Percentiles rank a stretch among this genome's conserved stretches.
Conservation (phyloP, 1,284 basidiomycete species). For the Trichosporon ovoides region DNA sequence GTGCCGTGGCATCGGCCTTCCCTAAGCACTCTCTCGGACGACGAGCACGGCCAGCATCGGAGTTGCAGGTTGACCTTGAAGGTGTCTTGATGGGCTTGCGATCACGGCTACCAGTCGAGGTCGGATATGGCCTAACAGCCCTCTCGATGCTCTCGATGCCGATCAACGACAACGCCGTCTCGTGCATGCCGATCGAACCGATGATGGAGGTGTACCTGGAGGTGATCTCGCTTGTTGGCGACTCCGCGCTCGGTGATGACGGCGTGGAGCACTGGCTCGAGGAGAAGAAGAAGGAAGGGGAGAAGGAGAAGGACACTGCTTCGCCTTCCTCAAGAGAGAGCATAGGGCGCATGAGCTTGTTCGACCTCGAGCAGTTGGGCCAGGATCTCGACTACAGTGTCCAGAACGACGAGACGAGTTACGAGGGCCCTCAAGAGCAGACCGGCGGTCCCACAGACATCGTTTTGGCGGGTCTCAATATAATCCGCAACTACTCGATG, state of each 20-base stretch:
- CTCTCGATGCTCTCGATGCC: slow-evolving; percentile 65
- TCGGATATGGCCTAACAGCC: slow-evolving; percentile 85
- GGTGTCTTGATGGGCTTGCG: slow-evolving; percentile 82
- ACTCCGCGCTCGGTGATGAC: slow-evolving; percentile 61
- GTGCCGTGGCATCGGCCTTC: slow-evolving; percentile 57
- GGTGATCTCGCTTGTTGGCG: slow-evolving; percentile 77
- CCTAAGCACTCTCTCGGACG: slow-evolving; percentile 56
- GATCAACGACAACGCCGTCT: slow-evolving; percentile 46
- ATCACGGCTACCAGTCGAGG: slow-evolving; percentile 73
- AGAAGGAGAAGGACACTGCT: neutral
- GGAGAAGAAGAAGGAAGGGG: slow-evolving; percentile 4
- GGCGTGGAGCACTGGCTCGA: slow-evolving; percentile 51
- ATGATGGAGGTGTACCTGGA: slow-evolving; percentile 82
- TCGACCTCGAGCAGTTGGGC: slow-evolving; percentile 82
- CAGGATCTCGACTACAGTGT: slow-evolving; percentile 77
- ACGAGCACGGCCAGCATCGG: slow-evolving; percentile 59
- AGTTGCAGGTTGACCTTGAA: slow-evolving; percentile 74
- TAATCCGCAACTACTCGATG: slow-evolving; percentile 78
- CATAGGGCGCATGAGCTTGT: slow-evolving; percentile 66
- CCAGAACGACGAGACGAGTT: slow-evolving; percentile 49
- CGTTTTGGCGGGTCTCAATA: slow-evolving; percentile 67
- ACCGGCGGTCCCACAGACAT: slow-evolving; percentile 52
- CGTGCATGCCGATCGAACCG: slow-evolving; percentile 67
- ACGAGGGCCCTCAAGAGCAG: slow-evolving; percentile 12
- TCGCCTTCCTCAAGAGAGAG: slow-evolving; percentile 49